A percentile compares a stretch with the other conserved stretches of the same genome.
These are phyloP conservation scores for Monilinia fructigena DNA, from an alignment of 2,329 filamentous ascomycete species.

Conservation along the genomic window DNA sequence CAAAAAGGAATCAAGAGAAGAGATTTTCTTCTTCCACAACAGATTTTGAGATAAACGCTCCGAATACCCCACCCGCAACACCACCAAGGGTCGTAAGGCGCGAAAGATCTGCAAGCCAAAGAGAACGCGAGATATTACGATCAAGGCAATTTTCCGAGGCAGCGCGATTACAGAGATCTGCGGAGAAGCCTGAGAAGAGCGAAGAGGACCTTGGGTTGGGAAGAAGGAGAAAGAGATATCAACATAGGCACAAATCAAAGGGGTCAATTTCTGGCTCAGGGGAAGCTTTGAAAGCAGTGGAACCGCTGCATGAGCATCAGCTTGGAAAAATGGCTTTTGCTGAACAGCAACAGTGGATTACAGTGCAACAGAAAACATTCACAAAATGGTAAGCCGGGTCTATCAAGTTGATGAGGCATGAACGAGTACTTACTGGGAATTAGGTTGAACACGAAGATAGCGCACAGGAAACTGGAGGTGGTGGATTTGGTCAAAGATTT, in stretches of 20 bases:
- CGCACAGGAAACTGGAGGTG: conserved; percentile 73
- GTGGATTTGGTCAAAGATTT: conserved; percentile 86
- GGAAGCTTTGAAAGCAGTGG: conserved; percentile 37
- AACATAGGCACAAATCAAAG: conserved; percentile 20
- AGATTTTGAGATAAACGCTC: conserved; percentile 20
- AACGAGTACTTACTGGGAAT: conserved; percentile 22
- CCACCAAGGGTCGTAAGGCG: conserved; percentile 19
- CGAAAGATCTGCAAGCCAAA: conserved; percentile 24
- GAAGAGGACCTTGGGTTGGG: conserved; percentile 13
- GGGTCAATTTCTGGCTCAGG: conserved; percentile 22
- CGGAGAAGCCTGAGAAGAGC: neutral
- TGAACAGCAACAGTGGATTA: conserved; percentile 67
- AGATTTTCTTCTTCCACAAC: conserved; percentile 21
- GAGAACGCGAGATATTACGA: conserved; percentile 19
- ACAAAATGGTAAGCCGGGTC: conserved; percentile 74
- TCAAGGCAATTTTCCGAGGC: conserved; percentile 24
- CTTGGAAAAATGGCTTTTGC: conserved; percentile 59
- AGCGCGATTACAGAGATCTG: conserved; percentile 21
- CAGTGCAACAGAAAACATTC: conserved; percentile 97
- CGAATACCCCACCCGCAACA: conserved; percentile 23
- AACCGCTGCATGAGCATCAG: conserved; percentile 38
- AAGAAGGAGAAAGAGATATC: conserved; percentile 21
- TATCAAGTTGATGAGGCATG: conserved; percentile 14
- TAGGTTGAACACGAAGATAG: conserved; percentile 95
- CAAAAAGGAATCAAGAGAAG: conserved; percentile 9